phyloP scores from a whole-genome alignment of 1,139 yeast genomes.

The Candida sp. region DNA sequence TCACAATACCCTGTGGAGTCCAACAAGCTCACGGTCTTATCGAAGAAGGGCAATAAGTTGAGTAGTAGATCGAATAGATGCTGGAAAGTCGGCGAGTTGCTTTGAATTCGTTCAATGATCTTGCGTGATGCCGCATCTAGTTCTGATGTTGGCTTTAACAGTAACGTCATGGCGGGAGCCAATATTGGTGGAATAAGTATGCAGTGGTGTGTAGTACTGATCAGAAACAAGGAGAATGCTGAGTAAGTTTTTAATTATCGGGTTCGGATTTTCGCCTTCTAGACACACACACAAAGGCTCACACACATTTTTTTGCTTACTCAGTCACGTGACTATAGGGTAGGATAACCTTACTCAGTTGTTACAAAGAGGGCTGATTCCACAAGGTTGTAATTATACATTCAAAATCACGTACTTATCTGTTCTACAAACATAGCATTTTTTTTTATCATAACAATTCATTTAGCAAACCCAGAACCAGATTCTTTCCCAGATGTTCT shows the following conservation, averaged over 20 bases:
- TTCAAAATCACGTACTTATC: neutral
- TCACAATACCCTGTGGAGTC: conserved; percentile 40
- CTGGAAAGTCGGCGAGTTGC: conserved; percentile 2
- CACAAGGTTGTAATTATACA: neutral
- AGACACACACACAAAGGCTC: neutral
- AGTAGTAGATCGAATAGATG: conserved; percentile 22
- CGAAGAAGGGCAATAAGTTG: conserved; percentile 38
- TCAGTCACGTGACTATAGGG: too few relatives aligned
- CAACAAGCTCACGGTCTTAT: conserved; percentile 31
- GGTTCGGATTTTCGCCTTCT: neutral
- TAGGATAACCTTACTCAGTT: too few relatives aligned
- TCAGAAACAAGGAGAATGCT: neutral
- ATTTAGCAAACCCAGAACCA: conserved; percentile 48
- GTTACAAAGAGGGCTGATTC: too few relatives aligned
- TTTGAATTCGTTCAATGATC: conserved; percentile 6
- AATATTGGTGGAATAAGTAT: neutral
- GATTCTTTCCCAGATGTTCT: conserved; percentile 33
- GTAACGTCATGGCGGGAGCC: neutral
- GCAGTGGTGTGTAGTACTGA: neutral
- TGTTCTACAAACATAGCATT: neutral
- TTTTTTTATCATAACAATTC: too few relatives aligned
- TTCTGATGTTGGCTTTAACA: neutral
- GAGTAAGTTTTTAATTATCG: neutral
- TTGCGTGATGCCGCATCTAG: conserved; percentile 2
- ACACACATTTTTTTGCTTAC: too few relatives aligned